A percentile compares a stretch with the other conserved stretches of the same genome.
Evolutionary conservation across 2,329 filamentous ascomycete species (phyloP).

Genomic region (Atkinsonella hypoxylon): DNA sequence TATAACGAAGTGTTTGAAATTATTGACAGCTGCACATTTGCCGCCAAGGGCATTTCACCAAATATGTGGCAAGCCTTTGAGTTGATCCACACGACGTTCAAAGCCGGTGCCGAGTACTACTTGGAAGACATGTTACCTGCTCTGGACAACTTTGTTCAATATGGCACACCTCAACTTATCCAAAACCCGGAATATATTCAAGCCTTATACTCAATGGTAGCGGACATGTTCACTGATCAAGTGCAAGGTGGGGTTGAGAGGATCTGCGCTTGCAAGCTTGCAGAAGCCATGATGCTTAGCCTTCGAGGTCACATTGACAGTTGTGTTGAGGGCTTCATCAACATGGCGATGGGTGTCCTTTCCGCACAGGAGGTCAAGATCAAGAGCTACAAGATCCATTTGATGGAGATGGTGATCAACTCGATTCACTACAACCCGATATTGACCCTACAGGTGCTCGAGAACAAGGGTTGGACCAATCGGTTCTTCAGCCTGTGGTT

Average conservation of each 20-base stretch:
- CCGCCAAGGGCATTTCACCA: constrained; percentile 85
- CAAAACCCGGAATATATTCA: constrained; percentile 79
- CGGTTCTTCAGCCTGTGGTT: constrained; percentile 99
- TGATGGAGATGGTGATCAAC: constrained; percentile 99
- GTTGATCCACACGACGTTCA: constrained; percentile 92
- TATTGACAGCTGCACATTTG: constrained; percentile 97
- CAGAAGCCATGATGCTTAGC: constrained; percentile 94
- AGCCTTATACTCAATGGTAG: constrained; percentile 86
- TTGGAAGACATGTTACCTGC: constrained; percentile 98
- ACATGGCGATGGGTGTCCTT: constrained; percentile 76
- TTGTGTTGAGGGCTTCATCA: constrained; percentile 79
- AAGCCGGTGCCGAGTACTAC: constrained; percentile 91
- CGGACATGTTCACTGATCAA: constrained; percentile 84
- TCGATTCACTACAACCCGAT: constrained; percentile 93
- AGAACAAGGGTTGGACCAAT: constrained; percentile 88
- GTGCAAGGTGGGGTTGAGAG: constrained; percentile 90
- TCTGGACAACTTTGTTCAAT: constrained; percentile 94
- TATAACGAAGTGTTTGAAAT: constrained; percentile 99
- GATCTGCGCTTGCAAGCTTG: constrained; percentile 95
- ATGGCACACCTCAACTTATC: constrained; percentile 67
- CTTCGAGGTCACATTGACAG: constrained; percentile 79
- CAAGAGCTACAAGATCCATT: constrained; percentile 86
- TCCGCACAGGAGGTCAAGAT: constrained; percentile 66
- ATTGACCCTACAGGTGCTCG: constrained; percentile 75
- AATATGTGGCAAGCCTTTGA: constrained; percentile 99